Conservation (phyloP, 768 basidiomycete species). For the Suillus americanus region DNA sequence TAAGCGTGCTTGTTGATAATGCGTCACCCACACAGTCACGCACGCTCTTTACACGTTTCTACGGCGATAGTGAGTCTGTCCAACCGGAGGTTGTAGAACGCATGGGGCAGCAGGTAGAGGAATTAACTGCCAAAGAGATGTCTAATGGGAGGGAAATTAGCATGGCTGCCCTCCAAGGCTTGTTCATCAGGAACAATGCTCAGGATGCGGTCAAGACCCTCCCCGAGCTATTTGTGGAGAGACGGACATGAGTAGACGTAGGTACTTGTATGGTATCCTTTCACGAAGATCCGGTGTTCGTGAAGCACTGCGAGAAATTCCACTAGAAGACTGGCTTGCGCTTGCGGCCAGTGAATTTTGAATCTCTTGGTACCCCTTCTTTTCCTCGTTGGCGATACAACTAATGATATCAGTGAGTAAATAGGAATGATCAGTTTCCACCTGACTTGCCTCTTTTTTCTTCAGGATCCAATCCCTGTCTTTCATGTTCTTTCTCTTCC, state of each 20-base stretch:
- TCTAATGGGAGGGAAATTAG: constrained; percentile 62
- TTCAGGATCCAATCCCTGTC: constrained; percentile 91
- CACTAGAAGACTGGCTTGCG: constrained; percentile 71
- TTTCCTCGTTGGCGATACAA: constrained; percentile 85
- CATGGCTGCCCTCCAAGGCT: constrained; percentile 95
- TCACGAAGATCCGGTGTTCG: not conserved
- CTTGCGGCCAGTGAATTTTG: constrained; percentile 91
- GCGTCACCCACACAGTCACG: constrained; percentile 80
- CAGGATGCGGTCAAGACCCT: constrained; percentile 53
- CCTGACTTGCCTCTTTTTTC: constrained; percentile 83
- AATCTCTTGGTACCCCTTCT: constrained; percentile 79
- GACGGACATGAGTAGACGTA: constrained; percentile 25
- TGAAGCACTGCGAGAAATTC: constrained; percentile 20
- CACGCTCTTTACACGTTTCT: constrained; percentile 82
- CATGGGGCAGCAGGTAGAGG: constrained; percentile 53
- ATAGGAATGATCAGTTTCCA: not conserved
- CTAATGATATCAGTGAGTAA: constrained; percentile 35
- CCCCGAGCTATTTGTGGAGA: constrained; percentile 39
- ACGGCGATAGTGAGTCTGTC: constrained; percentile 48
- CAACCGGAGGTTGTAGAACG: constrained; percentile 37
- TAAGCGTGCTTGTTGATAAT: constrained; percentile 82
- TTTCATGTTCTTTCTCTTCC: constrained; percentile 71
- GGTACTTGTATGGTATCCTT: constrained; percentile 10
- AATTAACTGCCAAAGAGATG: constrained; percentile 54
- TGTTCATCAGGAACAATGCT: constrained; percentile 80